Evolutionary conservation across 331 rosid genomes (phyloP), one percentile per base, ranked within the genome.

Genomic region (Erythrophleum ivorense): DNA sequence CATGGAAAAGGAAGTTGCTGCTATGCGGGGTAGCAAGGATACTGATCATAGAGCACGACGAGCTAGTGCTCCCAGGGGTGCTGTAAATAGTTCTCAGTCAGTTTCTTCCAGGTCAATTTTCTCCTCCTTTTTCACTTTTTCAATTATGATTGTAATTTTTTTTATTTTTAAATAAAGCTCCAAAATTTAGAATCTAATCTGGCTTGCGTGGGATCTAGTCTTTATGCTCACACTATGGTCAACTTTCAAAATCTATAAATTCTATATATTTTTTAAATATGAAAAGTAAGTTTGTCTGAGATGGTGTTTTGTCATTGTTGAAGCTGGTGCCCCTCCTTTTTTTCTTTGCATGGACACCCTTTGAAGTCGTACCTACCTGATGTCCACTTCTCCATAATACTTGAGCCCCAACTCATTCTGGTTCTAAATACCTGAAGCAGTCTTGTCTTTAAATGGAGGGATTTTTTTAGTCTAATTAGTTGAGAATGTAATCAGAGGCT

Each of bases 1-100:
- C 75, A 90, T 83, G 97, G 98, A 89, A 79, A 94, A 91, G 85
- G 97, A 90, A 85, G 92, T 94, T 62, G 78, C 94, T 45, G 88
- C 94, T 31, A 89, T 91, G 88, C 97, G 97, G 31, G 89, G 71
- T 18, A 81, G 85, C 78, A 90, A 85, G 85, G 94, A 92, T 36
- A 90, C 81, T 57, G 92, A 89, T 75, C 90, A 81, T 75, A 80
- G 92, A 78, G 55, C 88, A 13, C 87, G 90, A 18, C 90, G 92
- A 67, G 36, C 74, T 33, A 79, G 87, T 80, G 90, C 91, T 83
- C 91, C 91, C 7, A 79, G 91, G 74, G 91, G 84, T 63, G 81
- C 88, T 84, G 81, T 90, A 82, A 64, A 82, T 77, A 75, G 90
- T 88, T 84, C 94, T 60, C 96, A 80, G 62, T 80, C 92, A 59